A percentile compares a stretch with the other conserved stretches of the same genome.
Evolutionary conservation across 176 grass and related monocot species (phyloP).

Genomic region (Carex kokanica): DNA sequence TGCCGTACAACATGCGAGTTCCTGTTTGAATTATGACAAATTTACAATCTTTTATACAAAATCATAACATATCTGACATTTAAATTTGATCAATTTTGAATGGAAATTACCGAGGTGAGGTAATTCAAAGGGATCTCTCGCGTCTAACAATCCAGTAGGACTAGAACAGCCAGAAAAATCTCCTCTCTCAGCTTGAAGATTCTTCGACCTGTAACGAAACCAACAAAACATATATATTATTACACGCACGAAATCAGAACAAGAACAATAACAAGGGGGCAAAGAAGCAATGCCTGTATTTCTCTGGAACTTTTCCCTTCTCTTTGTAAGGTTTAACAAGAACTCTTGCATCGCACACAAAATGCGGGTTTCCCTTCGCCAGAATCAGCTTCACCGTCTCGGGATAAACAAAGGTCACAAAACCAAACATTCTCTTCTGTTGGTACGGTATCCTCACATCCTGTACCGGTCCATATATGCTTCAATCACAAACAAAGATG

Average conservation of each 20-base stretch:
- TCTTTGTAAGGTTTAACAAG: slow-evolving; percentile 98
- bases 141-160: slow-evolving; percentile 52
- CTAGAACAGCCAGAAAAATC: slow-evolving; percentile 46
- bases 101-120: slow-evolving; percentile 52
- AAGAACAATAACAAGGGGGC: background rate
- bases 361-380: slow-evolving; percentile 74
- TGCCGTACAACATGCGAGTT: slow-evolving; percentile 45
- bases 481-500: slow-evolving; percentile 28
- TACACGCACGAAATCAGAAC: slow-evolving; percentile 2
- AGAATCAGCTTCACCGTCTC: slow-evolving; percentile 66
- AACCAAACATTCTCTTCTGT: slow-evolving; percentile 97
- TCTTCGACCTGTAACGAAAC: slow-evolving; percentile 28
- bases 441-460: slow-evolving; percentile 92
- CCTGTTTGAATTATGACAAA: slow-evolving; percentile 32
- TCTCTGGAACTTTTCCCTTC: slow-evolving; percentile 80
- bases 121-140: slow-evolving; percentile 57
- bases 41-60: background rate
- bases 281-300: slow-evolving; percentile 54
- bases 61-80: background rate
- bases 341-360: slow-evolving; percentile 71
- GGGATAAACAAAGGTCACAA: slow-evolving; percentile 79
- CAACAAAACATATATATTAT: slow-evolving; percentile 23
- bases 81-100: background rate
- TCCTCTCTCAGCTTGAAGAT: slow-evolving; percentile 35
- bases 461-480: slow-evolving; percentile 86